Evolutionary conservation across 2,329 filamentous ascomycete species (phyloP).

Genomic region (Kalaharituber pfeilii): DNA sequence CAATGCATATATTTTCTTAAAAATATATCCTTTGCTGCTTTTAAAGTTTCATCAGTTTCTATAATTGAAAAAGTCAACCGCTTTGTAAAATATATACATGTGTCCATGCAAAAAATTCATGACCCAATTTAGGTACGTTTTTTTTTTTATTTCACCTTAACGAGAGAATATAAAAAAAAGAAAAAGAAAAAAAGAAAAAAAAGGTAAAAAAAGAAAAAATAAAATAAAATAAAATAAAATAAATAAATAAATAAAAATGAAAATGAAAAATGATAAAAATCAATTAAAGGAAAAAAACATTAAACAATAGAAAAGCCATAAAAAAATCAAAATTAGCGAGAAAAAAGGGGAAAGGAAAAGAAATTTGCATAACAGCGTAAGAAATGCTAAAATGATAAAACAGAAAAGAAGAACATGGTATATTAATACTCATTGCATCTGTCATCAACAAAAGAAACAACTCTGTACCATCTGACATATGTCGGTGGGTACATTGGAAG

Average conservation of each 20-base stretch:
- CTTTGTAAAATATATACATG: too few species aligned
- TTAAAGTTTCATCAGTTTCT: too few species aligned
- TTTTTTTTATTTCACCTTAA: background rate
- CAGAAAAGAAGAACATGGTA: background rate
- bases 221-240: background rate
- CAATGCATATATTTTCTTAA: too few species aligned
- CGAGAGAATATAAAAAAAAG: background rate
- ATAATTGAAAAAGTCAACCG: too few species aligned
- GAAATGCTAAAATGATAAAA: background rate
- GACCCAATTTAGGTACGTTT: too few species aligned
- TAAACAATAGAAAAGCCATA: background rate
- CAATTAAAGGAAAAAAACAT: background rate
- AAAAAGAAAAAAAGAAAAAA: slow-evolving; percentile 1
- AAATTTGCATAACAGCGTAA: background rate
- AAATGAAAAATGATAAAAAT: background rate
- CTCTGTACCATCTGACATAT: background rate
- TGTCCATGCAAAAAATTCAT: too few species aligned
- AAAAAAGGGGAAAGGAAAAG: background rate
- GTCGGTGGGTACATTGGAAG: background rate
- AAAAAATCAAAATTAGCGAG: background rate
- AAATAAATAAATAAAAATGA: background rate
- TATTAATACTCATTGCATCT: background rate
- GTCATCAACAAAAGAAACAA: background rate
- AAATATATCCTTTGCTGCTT: too few species aligned
- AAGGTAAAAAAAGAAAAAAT: background rate